Evolutionary conservation across 2,329 filamentous ascomycete species (phyloP).

Genomic region (Scortechinia acanthostroma): DNA sequence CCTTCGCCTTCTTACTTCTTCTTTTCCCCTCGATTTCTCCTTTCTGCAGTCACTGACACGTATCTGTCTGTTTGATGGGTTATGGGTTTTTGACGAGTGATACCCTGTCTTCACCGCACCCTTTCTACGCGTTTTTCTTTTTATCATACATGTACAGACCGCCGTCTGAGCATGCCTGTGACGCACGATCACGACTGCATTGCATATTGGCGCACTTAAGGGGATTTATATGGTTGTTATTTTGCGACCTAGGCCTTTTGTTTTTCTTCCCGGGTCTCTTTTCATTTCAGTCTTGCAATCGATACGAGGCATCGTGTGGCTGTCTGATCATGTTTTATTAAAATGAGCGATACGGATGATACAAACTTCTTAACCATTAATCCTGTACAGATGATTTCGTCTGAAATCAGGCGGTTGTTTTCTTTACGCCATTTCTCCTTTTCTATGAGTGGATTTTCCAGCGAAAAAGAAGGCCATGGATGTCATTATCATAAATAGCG

Average conservation of each 20-base stretch:
- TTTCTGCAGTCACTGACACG: background rate
- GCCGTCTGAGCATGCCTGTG: background rate
- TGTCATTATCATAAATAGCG: background rate
- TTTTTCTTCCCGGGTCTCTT: background rate
- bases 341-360: too few relatives aligned
- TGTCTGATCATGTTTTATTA: background rate
- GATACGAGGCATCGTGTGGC: background rate
- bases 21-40: background rate
- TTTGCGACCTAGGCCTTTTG: background rate
- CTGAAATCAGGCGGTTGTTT: background rate
- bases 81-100: background rate
- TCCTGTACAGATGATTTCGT: background rate
- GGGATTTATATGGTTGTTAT: background rate
- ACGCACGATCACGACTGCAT: conserved; percentile 1
- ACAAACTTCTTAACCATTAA: background rate
- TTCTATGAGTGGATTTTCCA: background rate
- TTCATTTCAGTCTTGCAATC: background rate
- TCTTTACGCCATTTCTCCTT: background rate
- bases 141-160: background rate
- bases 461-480: background rate
- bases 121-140: background rate
- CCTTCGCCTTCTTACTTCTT: background rate
- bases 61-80: background rate
- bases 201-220: background rate
- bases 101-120: background rate